Evolutionary conservation across 2,329 filamentous ascomycete species (phyloP).

Genomic region (Ophiostoma sp.): DNA sequence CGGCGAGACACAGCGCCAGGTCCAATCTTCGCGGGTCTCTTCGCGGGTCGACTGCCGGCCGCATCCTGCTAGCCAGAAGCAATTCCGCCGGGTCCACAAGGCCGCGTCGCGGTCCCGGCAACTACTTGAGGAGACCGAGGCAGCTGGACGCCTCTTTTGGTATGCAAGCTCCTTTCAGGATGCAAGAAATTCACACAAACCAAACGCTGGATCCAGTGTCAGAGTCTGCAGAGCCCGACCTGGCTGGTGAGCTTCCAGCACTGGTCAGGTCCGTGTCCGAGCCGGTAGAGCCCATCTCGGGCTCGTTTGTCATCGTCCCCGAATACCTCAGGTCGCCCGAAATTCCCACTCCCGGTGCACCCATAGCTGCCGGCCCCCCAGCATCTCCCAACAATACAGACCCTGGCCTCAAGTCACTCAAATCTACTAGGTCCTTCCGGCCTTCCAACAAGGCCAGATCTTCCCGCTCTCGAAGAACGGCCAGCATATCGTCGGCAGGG

Average conservation of each 20-base stretch:
- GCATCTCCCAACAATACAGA: background rate
- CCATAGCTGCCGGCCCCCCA: too few relatives aligned
- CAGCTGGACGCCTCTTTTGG: background rate
- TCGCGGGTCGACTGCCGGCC: background rate
- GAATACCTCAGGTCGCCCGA: too few relatives aligned
- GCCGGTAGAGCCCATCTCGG: background rate
- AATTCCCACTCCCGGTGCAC: too few relatives aligned
- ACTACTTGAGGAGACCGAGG: background rate
- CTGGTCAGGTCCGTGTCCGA: background rate
- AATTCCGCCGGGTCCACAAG: background rate
- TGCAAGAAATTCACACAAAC: background rate
- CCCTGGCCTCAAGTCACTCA: background rate
- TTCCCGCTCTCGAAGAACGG: background rate
- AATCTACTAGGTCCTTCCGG: background rate
- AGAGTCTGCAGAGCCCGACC: background rate
- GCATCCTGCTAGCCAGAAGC: background rate
- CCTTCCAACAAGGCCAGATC: background rate
- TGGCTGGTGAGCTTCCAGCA: background rate
- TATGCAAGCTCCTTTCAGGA: background rate
- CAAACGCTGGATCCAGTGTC: background rate
- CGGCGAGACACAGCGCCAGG: background rate
- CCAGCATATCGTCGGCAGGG: background rate
- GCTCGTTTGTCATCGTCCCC: background rate
- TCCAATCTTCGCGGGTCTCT: background rate
- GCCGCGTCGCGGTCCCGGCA: background rate